Evolutionary conservation across 495 filamentous ascomycete species (phyloP).

Genomic region (Talaromyces stipitatus): DNA sequence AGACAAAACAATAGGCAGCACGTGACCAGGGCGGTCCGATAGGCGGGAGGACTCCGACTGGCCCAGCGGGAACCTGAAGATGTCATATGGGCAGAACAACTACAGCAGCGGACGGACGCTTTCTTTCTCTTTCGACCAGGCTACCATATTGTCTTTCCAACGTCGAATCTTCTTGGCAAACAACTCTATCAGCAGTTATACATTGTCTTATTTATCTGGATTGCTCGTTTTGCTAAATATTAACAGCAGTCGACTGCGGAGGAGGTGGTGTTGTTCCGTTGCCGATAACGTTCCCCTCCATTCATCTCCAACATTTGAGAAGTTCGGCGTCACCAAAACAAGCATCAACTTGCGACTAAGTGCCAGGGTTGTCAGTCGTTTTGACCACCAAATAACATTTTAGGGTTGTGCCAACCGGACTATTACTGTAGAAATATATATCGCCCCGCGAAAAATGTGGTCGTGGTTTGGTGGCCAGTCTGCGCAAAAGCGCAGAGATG

Average conservation of each 20-base stretch:
- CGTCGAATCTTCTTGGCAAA: neutral
- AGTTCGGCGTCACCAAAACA: too few species aligned
- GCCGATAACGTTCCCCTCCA: slow-evolving; percentile 11
- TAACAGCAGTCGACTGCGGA: neutral
- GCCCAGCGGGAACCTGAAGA: slow-evolving; percentile 9
- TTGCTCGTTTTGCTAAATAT: neutral
- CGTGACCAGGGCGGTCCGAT: slow-evolving; percentile 29
- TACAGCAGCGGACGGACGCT: slow-evolving; percentile 22
- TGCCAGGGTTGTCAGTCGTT: neutral
- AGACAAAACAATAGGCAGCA: slow-evolving; percentile 9
- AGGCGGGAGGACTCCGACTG: slow-evolving; percentile 18
- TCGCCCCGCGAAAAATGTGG: slow-evolving; percentile 54
- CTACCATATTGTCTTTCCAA: slow-evolving; percentile 1
- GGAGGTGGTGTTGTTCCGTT: neutral
- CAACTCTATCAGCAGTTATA: neutral
- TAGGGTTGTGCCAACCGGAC: neutral
- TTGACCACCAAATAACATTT: neutral
- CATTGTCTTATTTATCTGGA: neutral
- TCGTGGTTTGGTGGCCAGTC: slow-evolving; percentile 78
- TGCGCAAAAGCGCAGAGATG: slow-evolving; percentile 80
- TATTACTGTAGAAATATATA: neutral
- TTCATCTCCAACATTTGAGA: too few species aligned
- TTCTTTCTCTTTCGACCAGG: neutral
- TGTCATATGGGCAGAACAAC: slow-evolving; percentile 29
- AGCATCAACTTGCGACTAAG: neutral